A percentile compares a stretch with the other conserved stretches of the same genome.
phyloP scores from a whole-genome alignment of 176 grass and related monocot species.

The Avena insularis region DNA sequence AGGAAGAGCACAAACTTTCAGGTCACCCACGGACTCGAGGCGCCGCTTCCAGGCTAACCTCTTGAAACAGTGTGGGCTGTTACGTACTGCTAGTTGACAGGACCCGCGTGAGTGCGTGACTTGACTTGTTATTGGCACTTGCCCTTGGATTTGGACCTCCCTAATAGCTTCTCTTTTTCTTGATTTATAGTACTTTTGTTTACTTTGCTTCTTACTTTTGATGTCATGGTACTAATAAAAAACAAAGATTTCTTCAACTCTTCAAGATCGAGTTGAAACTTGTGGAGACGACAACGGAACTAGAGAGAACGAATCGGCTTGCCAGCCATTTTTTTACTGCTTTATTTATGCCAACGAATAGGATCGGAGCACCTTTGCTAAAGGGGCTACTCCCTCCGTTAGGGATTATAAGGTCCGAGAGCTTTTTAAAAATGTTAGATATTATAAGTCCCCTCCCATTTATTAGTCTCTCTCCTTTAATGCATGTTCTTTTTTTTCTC shows the following conservation, averaged over 20 bases:
- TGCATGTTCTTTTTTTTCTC: too few species aligned
- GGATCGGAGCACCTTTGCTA: not conserved
- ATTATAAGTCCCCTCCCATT: too few species aligned
- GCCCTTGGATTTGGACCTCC: constrained; percentile 26
- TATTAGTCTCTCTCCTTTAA: too few species aligned
- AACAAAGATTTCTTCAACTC: not conserved
- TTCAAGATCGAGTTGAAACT: not conserved
- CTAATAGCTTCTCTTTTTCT: not conserved
- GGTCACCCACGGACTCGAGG: constrained; percentile 46
- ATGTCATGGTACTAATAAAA: not conserved
- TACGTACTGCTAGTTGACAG: too few species aligned
- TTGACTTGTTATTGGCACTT: not conserved
- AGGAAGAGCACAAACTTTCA: not conserved
- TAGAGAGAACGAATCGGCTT: not conserved
- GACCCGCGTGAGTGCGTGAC: not conserved
- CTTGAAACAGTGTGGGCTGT: not conserved
- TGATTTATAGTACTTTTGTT: not conserved
- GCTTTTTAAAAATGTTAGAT: too few species aligned
- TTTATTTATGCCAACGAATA: not conserved
- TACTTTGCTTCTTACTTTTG: not conserved
- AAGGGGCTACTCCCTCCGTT: too few species aligned
- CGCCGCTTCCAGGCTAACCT: constrained; percentile 52
- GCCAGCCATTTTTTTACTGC: not conserved
- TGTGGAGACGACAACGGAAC: not conserved
- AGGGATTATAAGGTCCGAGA: too few species aligned